Evolutionary conservation across 768 basidiomycete genomes (phyloP), one percentile per base, ranked within the genome.

Genomic region (Cubamyces lactineus): DNA sequence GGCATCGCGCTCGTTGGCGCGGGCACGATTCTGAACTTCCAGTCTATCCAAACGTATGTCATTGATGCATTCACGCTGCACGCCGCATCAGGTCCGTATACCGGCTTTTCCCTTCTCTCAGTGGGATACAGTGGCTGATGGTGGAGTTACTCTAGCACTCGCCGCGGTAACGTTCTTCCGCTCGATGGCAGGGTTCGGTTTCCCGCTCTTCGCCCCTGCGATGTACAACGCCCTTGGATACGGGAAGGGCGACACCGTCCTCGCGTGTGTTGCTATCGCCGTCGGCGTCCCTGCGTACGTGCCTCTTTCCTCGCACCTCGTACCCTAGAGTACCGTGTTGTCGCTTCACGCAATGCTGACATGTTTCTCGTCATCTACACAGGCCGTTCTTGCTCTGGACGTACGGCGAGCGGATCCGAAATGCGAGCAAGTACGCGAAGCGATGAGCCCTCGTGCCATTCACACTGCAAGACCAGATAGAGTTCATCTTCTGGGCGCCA

Each of bases 161-260:
- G 88, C 88, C 0, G 87, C 88, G 0, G 83, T 84, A 19, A 75
- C 86, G 0, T 87, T 73, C 69, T 70, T 91, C 15, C 84, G 91
- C 24, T 84, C 86, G 0, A 57, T 90, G 0, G 83, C 84, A 1
- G 91, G 91, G 0, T 92, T 90, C 55, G 85, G 81, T 1, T 91
- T 93, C 69, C 91, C 91, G 2, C 74, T 92, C n/a, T 92, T 92
- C 66, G 88, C 86, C 3, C 85, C 87, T 19, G 76, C 81, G 40
- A 88, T 92, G 84, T 91, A 83, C 72, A 71, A 76, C 0, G 75
- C 76, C 15, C 76, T 92, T 0, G 91, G 89, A 3, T 88, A 86
- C 58, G 91, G 89, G 0, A 87, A 85, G 62, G 88, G 87, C 8
- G 74, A 85, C 63, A 87, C 89, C 0, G 77, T 92, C 3, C 77